Evolutionary conservation across 352 stramenopile species (phyloP), one percentile per base, ranked within the genome.

Genomic region (Phytophthora meadii): DNA sequence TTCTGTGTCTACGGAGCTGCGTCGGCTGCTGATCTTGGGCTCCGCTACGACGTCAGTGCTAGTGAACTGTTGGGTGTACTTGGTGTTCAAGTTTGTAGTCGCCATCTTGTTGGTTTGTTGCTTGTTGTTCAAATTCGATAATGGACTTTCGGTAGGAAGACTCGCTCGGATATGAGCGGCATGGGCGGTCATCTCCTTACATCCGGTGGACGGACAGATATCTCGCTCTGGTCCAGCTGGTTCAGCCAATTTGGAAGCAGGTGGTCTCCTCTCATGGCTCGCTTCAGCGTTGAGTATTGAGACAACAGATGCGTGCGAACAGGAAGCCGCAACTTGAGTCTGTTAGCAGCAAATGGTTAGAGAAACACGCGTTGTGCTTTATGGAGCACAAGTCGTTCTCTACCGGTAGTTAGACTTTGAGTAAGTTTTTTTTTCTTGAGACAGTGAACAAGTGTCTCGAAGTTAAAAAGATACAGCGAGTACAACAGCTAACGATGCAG

Each of bases 331-430:
- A 68, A 56, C 52, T 61, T 56, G 42, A 56, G 34, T 11, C 3
- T 25, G 10, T 10, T 19, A 2, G 25, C 30, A 57, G 52, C 52
- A 56, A 66, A 54, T 60, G 58, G 49, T n/a, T 41, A 27, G 40
- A 57, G 17, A 62, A 67, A 68, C 60, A 68, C 60, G 34, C 60
- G 60, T 52, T 63, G 52, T 47, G 42, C 60, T 63, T 68, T 63
- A 68, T 68, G 60, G 60, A 68, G 61, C 45, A 34, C 44, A 15
- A 25, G 10, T 7, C 32, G 47, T 11, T 51, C 52, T 68, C 44
- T 62, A 41, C 45, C 61, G 44, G 49, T 3, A 40, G 30, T 12
- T n/a, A 8, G 27, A 30, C 34, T 17, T 14, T 47, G 19, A 59
- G 15, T 24, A 8, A 54, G 15, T 25, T 10, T 25, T 17, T 27